phyloP scores from a whole-genome alignment of 352 stramenopile species.

The Aphanomyces cochlioides region DNA sequence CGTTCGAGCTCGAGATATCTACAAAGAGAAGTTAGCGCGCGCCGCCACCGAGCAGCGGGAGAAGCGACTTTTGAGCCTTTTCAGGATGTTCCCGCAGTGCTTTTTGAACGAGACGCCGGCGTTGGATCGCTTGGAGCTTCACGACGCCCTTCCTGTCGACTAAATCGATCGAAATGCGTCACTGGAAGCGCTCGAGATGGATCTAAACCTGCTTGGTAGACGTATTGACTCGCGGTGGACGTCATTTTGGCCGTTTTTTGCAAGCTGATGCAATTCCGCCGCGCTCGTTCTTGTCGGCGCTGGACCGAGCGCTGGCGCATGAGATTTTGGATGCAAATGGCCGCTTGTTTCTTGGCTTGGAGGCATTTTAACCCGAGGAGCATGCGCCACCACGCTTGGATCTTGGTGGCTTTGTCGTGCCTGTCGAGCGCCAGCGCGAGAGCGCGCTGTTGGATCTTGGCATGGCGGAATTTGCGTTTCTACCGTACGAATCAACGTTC shows the following conservation, averaged over 20 bases:
- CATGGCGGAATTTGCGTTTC: slow-evolving; percentile 15
- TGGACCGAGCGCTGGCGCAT: neutral
- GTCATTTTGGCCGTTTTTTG: neutral
- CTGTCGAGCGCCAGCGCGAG: neutral
- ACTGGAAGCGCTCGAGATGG: too few relatives aligned
- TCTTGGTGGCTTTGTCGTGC: slow-evolving; percentile 4
- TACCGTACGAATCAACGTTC: neutral
- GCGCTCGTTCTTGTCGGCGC: neutral
- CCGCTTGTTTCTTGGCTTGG: slow-evolving; percentile 3
- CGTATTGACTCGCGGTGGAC: neutral
- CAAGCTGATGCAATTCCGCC: slow-evolving; percentile 22
- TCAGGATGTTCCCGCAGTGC: neutral
- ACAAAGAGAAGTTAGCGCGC: neutral
- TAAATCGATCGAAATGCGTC: neutral
- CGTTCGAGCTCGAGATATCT: slow-evolving; percentile 11
- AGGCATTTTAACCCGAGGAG: neutral
- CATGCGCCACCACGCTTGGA: slow-evolving; percentile 23
- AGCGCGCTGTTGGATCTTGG: slow-evolving; percentile 4
- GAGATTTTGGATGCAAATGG: slow-evolving; percentile 3
- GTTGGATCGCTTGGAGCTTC: slow-evolving; percentile 25
- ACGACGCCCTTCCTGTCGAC: slow-evolving; percentile 5
- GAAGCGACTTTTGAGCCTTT: slow-evolving; percentile 8
- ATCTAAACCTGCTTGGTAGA: neutral
- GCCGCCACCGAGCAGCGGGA: too few relatives aligned
- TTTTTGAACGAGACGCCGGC: slow-evolving; percentile 23